Percentiles rank a stretch among this genome's conserved stretches.
phyloP scores from a whole-genome alignment of 768 basidiomycete species.

The Leucosporidium creatinivorum region DNA sequence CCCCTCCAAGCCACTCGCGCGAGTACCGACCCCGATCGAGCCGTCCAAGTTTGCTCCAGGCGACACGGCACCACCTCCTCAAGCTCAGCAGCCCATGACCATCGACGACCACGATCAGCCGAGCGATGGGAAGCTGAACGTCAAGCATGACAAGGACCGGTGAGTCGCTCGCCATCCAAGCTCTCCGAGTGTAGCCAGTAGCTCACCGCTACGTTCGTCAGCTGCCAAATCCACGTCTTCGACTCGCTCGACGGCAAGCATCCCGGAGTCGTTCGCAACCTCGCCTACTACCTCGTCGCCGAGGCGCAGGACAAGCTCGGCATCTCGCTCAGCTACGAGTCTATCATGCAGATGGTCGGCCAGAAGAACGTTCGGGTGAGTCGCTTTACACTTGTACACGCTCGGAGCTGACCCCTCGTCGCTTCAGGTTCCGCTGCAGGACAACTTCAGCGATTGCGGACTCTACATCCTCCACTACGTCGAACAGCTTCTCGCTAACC shows the following conservation, averaged over 20 bases:
- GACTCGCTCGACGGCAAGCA: slow-evolving; percentile 81
- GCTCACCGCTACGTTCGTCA: slow-evolving; percentile 43
- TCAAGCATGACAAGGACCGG: no score
- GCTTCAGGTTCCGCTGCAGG: slow-evolving; percentile 74
- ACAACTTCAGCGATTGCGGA: slow-evolving; percentile 88
- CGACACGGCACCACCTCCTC: no score
- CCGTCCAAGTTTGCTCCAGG: no score
- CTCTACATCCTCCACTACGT: slow-evolving; percentile 84
- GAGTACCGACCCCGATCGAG: no score
- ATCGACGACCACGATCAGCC: no score
- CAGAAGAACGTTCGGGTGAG: slow-evolving; percentile 48
- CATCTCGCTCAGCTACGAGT: slow-evolving; percentile 14
- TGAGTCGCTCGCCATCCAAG: no score
- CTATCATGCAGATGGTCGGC: slow-evolving; percentile 42
- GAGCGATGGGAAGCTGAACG: no score
- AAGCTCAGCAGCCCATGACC: no score
- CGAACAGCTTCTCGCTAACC: slow-evolving; percentile 63
- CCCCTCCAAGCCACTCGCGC: no score
- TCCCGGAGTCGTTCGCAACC: slow-evolving; percentile 54
- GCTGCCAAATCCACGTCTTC: slow-evolving; percentile 75
- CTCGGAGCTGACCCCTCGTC: not conserved
- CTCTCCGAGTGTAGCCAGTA: no score
- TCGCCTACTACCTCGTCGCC: slow-evolving; percentile 59
- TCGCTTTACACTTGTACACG: not conserved
- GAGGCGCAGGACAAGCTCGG: slow-evolving; percentile 72